phyloP scores from a whole-genome alignment of 2,329 filamentous ascomycete genomes.

The Scytalidium sp. region DNA sequence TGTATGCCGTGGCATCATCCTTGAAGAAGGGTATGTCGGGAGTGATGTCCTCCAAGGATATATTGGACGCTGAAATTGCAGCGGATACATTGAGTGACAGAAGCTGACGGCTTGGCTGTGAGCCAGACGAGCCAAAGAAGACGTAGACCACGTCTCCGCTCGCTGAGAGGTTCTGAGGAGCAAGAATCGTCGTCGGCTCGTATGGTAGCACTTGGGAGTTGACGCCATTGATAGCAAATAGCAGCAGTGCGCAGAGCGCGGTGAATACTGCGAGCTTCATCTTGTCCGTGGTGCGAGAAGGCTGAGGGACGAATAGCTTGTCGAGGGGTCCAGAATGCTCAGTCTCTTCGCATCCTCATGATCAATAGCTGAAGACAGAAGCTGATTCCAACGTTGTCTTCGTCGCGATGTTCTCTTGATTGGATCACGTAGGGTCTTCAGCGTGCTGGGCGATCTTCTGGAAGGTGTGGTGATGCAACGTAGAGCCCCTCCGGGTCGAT shows the following conservation, averaged over 20 bases:
- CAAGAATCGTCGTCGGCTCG: conserved; percentile 70
- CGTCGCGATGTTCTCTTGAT: too few species aligned
- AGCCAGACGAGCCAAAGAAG: conserved; percentile 47
- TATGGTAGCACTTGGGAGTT: conserved; percentile 61
- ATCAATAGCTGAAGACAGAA: background rate
- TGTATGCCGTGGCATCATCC: conserved; percentile 54
- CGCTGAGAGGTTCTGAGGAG: conserved; percentile 44
- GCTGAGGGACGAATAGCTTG: background rate
- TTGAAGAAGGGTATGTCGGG: conserved; percentile 61
- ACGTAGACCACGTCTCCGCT: conserved; percentile 63
- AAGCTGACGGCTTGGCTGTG: conserved; percentile 40
- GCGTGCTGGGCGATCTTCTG: too few species aligned
- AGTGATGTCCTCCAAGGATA: conserved; percentile 48
- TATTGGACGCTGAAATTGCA: conserved; percentile 45
- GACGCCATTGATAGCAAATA: conserved; percentile 6
- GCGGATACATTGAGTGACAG: conserved; percentile 64
- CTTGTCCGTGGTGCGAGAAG: conserved; percentile 12
- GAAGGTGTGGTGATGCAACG: background rate
- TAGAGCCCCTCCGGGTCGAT: background rate
- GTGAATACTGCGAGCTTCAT: conserved; percentile 16
- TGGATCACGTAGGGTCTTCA: too few species aligned
- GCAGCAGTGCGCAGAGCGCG: conserved; percentile 15
- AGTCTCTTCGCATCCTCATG: background rate
- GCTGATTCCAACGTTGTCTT: too few species aligned
- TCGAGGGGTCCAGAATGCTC: background rate